Base-by-base conservation (phyloP, 352 stramenopile genomes). In the Phytophthora sojae region DNA sequence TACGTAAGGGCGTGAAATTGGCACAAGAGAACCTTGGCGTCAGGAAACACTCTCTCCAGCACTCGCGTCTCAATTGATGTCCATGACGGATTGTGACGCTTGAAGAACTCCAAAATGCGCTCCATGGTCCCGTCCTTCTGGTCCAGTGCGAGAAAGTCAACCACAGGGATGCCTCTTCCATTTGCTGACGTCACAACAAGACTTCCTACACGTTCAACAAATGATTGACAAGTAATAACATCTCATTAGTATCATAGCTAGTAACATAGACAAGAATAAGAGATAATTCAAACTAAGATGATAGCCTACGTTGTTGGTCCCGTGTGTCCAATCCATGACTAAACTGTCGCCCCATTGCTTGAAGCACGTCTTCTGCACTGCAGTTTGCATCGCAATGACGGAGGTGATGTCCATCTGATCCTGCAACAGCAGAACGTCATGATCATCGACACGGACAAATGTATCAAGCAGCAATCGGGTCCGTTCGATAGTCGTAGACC, bases 111-210 rank as follows among this genome's bases (percentile, higher is more conserved):
- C 7, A 50, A 15, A 25, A 75, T 75, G 0, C 15, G 1, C 17
- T 57, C 54, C 62, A 79, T 69, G 0, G 67, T 72, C 0, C 3
- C 17, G 2, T 57, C 66, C 55, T 67, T 71, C 50, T 79, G 26
- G 29, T 75, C 53, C 0, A 75, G 25, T 19, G 61, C 32, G 12
- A 79, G 47, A 30, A 79, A 76, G 15, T 76, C 58, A 19, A 73
- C 15, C 4, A 76, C 52, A 7, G 72, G 68, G 0, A 76, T 42
- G 0, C 62, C 57, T 45, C 50, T 47, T 21, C 67, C 63, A 25
- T 54, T 79, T 6, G 71, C 50, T 1, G 66, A 58, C 1, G 66
- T 79, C 0, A 69, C 61, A 1, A 75, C 21, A 19, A 75, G 25
- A 26, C 58, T 75, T 8, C 62, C 57, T 73, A 25, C 6, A 39